Base-by-base conservation (phyloP, 1,139 yeast species). In the Tardiomyces blankii region DNA sequence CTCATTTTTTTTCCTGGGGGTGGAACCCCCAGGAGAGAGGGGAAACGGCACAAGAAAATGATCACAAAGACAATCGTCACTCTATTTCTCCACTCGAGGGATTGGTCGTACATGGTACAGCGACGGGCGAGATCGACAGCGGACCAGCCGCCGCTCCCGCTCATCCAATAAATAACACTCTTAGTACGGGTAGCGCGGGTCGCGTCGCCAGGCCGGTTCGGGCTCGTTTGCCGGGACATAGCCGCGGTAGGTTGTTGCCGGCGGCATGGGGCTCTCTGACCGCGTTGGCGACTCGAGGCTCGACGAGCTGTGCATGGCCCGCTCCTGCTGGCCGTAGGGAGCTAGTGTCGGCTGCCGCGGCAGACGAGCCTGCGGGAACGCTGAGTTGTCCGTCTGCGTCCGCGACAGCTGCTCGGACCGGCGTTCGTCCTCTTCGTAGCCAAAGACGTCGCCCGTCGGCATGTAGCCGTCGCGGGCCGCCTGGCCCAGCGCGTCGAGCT, bases 401-500 rank as follows among this genome's bases (percentile, higher is more conserved):
- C 35, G 35, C 16, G n/a, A 13, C n/a, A 30, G 35, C 16, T 30
- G 35, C 35, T 30, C 35, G 3, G 35, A 30, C 35, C 9, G n/a
- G n/a, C 35, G 35, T 11, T 30, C 35, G 16, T 30, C 35, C 16
- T 30, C 35, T 14, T 35, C 39, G 19, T 35, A n/a, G 39, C 19
- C 39, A 14, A 35, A 35, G 19, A 35, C 19, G 12, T 16, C 19
- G 19, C 19, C 21, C 6, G n/a, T 13, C 19, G 18, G 19, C 19
- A 3, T 3, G 46, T 51, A 53, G n/a, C 67, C 68, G 43, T 61
- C 84, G 77, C 87, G 77, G 2, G 93, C 96, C 16, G 93, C 79
- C 30, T 84, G 91, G 46, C 96, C 95, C 51, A 89, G 73, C 3
- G 94, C 96, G 65, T 82, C 80, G 52, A 89, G 73, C 65, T 88